phyloP scores from a whole-genome alignment of 306 rosid genomes.

The Lathyrus tuberosus region DNA sequence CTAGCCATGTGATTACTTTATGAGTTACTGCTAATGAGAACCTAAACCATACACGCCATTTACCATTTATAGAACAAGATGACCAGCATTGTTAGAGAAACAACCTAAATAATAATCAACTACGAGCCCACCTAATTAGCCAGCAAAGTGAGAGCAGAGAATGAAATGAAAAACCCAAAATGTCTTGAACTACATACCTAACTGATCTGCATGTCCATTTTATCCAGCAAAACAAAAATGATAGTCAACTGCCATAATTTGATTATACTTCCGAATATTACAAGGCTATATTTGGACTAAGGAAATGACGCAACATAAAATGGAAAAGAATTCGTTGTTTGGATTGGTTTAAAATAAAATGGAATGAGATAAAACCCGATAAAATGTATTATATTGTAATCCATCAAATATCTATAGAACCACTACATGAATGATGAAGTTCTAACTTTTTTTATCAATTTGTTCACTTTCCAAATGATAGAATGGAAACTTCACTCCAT shows the following conservation, averaged over 20 bases:
- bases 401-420: neutral
- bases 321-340: neutral
- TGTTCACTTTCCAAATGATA: neutral
- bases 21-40: neutral
- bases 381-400: conserved; percentile 2
- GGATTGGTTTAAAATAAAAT: conserved; percentile 17
- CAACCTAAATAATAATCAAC: neutral
- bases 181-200: neutral
- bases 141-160: neutral
- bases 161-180: neutral
- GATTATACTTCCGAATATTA: neutral
- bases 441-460: conserved; percentile 1
- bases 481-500: neutral
- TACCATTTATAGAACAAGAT: neutral
- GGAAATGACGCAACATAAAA: conserved; percentile 8
- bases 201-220: neutral
- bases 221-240: neutral
- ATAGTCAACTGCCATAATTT: neutral
- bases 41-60: neutral
- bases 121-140: neutral
- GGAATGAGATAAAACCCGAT: neutral
- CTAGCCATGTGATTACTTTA: neutral
- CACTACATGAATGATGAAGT: neutral
- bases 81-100: neutral
- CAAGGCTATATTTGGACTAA: neutral